Percentiles rank a stretch among this genome's conserved stretches.
Conservation (phyloP, 192 early-diverging fungal genomes). For the Linderina pennispora region DNA sequence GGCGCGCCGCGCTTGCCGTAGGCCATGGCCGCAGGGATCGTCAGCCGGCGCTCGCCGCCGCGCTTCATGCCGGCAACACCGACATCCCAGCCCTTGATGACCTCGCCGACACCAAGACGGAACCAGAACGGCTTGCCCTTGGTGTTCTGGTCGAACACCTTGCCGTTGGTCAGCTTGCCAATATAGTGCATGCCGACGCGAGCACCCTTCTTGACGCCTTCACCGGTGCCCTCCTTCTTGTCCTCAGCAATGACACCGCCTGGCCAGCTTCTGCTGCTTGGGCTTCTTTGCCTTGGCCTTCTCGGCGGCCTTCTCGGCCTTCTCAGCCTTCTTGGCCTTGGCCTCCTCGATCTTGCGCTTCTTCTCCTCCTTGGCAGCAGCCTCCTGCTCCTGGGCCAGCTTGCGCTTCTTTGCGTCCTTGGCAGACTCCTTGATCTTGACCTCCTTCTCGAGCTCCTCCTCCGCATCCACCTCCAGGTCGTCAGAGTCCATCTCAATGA, state of each 20-base stretch:
- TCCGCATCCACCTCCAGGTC: constrained; percentile 13
- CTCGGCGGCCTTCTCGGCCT: constrained; percentile 27
- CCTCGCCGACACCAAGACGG: constrained; percentile 80
- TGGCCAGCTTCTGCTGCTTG: constrained; percentile 50
- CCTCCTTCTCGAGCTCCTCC: constrained; percentile 42
- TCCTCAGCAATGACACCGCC: constrained; percentile 83
- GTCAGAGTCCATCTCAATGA: constrained; percentile 24
- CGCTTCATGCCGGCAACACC: constrained; percentile 87
- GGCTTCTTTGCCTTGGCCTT: constrained; percentile 45
- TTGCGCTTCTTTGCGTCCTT: constrained; percentile 30
- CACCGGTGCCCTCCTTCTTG: constrained; percentile 57
- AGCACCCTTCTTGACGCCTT: constrained; percentile 59
- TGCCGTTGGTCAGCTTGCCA: constrained; percentile 85
- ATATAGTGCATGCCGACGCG: constrained; percentile 84
- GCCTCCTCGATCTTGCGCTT: constrained; percentile 26
- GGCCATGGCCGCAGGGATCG: constrained; percentile 73
- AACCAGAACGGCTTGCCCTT: constrained; percentile 87
- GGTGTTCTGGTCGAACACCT: constrained; percentile 94
- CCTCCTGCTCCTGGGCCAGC: constrained; percentile 21
- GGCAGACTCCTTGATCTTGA: constrained; percentile 34
- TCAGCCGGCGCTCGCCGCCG: constrained; percentile 86
- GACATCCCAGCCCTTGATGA: constrained; percentile 96
- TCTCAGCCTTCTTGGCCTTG: constrained; percentile 45
- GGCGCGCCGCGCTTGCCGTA: constrained; percentile 81
- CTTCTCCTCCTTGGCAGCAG: constrained; percentile 14